Evolutionary conservation across 2,329 filamentous ascomycete genomes (phyloP).

Genomic region (Capronia coronata): DNA sequence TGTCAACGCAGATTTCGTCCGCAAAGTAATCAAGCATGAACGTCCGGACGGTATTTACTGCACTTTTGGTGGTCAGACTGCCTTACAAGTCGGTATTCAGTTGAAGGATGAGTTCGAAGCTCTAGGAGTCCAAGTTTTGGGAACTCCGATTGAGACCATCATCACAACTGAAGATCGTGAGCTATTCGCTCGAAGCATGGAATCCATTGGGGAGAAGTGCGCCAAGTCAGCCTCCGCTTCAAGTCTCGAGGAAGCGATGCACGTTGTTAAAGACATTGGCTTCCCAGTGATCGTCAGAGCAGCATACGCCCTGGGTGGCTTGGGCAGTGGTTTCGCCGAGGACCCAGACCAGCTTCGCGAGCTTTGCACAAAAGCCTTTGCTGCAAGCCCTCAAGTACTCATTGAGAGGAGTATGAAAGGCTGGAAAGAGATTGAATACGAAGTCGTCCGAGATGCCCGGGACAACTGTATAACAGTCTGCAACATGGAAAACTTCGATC

Average conservation of each 20-base stretch:
- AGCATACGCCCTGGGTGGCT: conserved; percentile 88
- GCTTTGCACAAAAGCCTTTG: conserved; percentile 90
- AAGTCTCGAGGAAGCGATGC: conserved; percentile 79
- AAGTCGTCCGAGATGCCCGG: conserved; percentile 88
- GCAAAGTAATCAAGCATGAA: conserved; percentile 94
- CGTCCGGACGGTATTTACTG: conserved; percentile 94
- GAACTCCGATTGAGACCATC: conserved; percentile 95
- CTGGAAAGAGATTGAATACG: conserved; percentile 99
- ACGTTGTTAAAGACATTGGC: conserved; percentile 82
- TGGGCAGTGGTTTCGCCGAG: conserved; percentile 92
- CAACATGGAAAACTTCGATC: conserved; percentile 99
- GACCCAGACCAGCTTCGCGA: conserved; percentile 75
- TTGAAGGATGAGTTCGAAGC: conserved; percentile 93
- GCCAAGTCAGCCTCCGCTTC: conserved; percentile 93
- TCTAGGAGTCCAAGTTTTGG: conserved; percentile 87
- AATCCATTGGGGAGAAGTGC: conserved; percentile 95
- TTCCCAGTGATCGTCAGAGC: conserved; percentile 97
- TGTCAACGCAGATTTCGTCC: conserved; percentile 92
- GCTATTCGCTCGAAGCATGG: conserved; percentile 95
- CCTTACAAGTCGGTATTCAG: conserved; percentile 92
- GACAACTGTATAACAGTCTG: conserved; percentile 99
- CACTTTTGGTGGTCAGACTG: conserved; percentile 96
- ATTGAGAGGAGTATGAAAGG: conserved; percentile 99
- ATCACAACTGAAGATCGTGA: conserved; percentile 98
- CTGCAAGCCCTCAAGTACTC: conserved; percentile 88